Conservation (phyloP, 306 rosid genomes). For the Cajanus cajan region DNA sequence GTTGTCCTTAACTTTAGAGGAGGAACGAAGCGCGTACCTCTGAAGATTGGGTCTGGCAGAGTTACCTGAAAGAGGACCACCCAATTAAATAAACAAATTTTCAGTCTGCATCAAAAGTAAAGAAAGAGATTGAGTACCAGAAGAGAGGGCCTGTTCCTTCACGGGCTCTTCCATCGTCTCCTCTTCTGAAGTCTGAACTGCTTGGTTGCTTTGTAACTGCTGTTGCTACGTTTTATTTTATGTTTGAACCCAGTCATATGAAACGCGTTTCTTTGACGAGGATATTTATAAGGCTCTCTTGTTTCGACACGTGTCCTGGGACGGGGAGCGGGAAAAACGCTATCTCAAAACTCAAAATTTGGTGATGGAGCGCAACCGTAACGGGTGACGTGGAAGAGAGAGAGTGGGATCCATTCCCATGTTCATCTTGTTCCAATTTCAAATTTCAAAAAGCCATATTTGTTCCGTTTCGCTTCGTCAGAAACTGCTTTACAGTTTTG, state of each 20-base stretch:
- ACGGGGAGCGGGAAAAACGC: slow-evolving; percentile 54
- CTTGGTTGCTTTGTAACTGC: slow-evolving; percentile 7
- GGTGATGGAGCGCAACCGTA: not conserved
- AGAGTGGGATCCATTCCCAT: too few species aligned
- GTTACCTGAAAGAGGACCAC: slow-evolving; percentile 45
- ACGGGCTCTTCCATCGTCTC: slow-evolving; percentile 23
- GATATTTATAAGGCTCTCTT: slow-evolving; percentile 37
- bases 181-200: not conserved
- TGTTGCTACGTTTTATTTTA: not conserved
- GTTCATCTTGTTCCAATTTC: too few species aligned
- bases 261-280: not conserved
- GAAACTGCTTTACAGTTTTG: too few species aligned
- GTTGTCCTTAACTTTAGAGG: slow-evolving; percentile 47
- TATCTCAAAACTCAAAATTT: slow-evolving; percentile 13
- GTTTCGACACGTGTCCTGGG: slow-evolving; percentile 15
- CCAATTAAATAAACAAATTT: too few species aligned
- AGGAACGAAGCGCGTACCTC: slow-evolving; percentile 68
- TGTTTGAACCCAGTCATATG: too few species aligned
- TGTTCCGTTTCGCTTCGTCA: too few species aligned
- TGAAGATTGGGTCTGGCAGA: slow-evolving; percentile 45
- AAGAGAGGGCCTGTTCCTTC: slow-evolving; percentile 48
- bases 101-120: not conserved
- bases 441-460: too few species aligned
- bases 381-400: not conserved
- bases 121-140: not conserved